phyloP scores from a whole-genome alignment of 75 land plant species.

The Larix kaempferi region DNA sequence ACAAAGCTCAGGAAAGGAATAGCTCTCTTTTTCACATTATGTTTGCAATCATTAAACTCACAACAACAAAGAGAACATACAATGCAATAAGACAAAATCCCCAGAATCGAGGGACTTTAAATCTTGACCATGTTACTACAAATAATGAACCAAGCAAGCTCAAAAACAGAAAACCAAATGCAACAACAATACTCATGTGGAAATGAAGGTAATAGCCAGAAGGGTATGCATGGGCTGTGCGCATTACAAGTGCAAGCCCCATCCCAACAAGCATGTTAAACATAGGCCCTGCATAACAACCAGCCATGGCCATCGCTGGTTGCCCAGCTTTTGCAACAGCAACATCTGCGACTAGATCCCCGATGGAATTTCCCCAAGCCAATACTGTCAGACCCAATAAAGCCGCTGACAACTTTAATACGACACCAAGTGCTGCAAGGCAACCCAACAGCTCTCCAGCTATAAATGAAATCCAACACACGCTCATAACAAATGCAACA shows the following conservation, averaged over 20 bases:
- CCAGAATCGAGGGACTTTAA: constrained; percentile 84
- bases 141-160: constrained; percentile 84
- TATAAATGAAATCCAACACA: constrained; percentile 87
- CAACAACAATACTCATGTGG: constrained; percentile 73
- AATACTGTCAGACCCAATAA: constrained; percentile 89
- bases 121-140: constrained; percentile 68
- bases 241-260: constrained; percentile 76
- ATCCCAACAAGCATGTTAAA: constrained; percentile 96
- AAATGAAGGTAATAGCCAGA: constrained; percentile 69
- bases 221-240: constrained; percentile 57
- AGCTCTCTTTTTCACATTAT: not conserved
- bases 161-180: constrained; percentile 79
- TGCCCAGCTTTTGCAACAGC: constrained; percentile 91
- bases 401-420: constrained; percentile 75
- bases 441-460: constrained; percentile 93
- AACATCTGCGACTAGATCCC: constrained; percentile 96
- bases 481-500: constrained; percentile 88
- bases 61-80: constrained; percentile 57
- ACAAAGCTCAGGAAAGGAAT: not conserved
- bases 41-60: constrained; percentile 59
- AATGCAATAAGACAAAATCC: constrained; percentile 82
- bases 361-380: constrained; percentile 99
- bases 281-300: constrained; percentile 99
- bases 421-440: constrained; percentile 62
- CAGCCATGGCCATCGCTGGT: constrained; percentile 94